Evolutionary conservation across 2,329 filamentous ascomycete genomes (phyloP).

Genomic region (Aspergillaceae sp.): DNA sequence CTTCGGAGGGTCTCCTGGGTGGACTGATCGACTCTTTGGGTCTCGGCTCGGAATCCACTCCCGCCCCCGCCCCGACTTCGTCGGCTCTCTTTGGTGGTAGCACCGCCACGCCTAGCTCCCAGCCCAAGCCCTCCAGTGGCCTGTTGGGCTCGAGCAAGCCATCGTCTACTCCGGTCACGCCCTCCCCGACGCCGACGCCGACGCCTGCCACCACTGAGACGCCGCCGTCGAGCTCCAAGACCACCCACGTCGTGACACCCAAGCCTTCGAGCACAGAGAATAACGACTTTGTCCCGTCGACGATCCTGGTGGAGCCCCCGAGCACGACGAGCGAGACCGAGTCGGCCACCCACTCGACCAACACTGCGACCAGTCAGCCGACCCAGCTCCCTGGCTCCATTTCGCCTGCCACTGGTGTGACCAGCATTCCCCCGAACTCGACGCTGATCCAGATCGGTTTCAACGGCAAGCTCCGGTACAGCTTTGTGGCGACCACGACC

Average conservation of each 20-base stretch:
- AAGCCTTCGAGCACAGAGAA: constrained; percentile 34
- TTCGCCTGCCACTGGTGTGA: constrained; percentile 55
- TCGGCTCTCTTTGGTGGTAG: no score
- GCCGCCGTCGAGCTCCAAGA: constrained; percentile 2
- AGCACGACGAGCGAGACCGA: constrained; percentile 20
- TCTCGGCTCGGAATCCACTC: neutral
- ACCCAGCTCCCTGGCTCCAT: constrained; percentile 66
- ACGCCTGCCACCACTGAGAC: constrained; percentile 4
- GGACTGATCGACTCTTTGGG: neutral
- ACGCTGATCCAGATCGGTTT: constrained; percentile 79
- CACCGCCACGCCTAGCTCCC: neutral
- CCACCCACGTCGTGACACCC: constrained; percentile 20
- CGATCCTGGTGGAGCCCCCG: constrained; percentile 21
- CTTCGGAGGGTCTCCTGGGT: neutral
- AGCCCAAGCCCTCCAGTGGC: constrained; percentile 4
- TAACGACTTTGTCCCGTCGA: constrained; percentile 17
- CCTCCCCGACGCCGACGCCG: constrained; percentile 11
- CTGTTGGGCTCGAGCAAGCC: constrained; percentile 1
- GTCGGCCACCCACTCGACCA: constrained; percentile 25
- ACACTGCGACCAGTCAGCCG: constrained; percentile 43
- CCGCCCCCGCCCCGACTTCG: neutral
- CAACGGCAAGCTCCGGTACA: constrained; percentile 69
- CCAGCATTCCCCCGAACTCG: constrained; percentile 52
- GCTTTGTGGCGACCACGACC: constrained; percentile 64
- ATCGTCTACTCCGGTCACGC: constrained; percentile 7